Percentiles rank a stretch among this genome's conserved stretches.
Conservation (phyloP, 2,329 filamentous ascomycete species). For the Botrytis aclada region DNA sequence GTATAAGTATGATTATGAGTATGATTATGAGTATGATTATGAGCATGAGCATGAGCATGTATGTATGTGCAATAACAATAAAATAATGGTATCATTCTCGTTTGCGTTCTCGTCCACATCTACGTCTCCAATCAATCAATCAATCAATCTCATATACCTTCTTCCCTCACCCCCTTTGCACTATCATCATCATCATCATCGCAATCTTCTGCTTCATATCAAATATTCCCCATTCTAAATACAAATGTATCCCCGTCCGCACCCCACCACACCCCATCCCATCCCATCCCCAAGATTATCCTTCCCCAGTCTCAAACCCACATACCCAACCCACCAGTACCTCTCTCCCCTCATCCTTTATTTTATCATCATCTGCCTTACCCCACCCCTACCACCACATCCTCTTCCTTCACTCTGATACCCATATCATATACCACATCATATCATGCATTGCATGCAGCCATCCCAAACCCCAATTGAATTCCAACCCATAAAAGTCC, state of each 20-base stretch:
- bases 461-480: not conserved
- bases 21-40: too few relatives aligned
- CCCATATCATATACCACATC: not conserved
- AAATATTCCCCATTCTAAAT: slow-evolving; percentile 6
- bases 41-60: too few relatives aligned
- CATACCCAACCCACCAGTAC: not conserved
- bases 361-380: not conserved
- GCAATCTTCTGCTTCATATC: not conserved
- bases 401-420: not conserved
- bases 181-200: not conserved
- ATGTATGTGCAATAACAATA: not conserved
- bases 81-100: slow-evolving; percentile 9
- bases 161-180: not conserved
- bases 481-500: not conserved
- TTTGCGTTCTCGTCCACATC: not conserved
- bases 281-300: not conserved
- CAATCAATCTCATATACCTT: not conserved
- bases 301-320: not conserved
- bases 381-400: not conserved
- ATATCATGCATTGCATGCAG: not conserved
- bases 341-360: not conserved
- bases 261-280: not conserved
- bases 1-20: too few relatives aligned
- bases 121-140: not conserved
- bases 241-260: not conserved